Base-by-base conservation (phyloP, 345 rosid species). In the Hirschfeldia incana region DNA sequence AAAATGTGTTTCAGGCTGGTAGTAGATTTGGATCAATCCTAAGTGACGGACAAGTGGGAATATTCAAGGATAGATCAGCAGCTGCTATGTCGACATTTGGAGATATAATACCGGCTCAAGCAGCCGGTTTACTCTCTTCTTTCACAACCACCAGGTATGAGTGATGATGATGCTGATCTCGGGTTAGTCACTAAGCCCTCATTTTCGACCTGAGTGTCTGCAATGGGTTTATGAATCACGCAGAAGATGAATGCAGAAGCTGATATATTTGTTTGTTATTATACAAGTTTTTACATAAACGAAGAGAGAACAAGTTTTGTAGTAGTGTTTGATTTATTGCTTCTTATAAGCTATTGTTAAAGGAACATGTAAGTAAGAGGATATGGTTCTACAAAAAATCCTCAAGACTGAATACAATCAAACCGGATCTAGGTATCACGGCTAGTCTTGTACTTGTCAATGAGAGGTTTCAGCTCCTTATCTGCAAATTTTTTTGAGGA, bases 101-200 rank as follows among this genome's bases (percentile, higher is more conserved):
- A 53, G 99, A 95, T 83, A 94, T 95, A 81, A 83, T 95, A 76
- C 99, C 99, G 6, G 91, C 87, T 64, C 98, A 91, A 79, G 99
- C 99, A 30, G 94, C 97, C 0, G 97, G 98, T 74, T 93, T 95
- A 81, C 98, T 95, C 85, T 95, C 99, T 71, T 95, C 99, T 67
- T 93, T 95, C 82, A 93, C 99, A 4, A 75, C 87, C 37, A 80
- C 87, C 72, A 84, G 93, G 85, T 83, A 87, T 12, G 92, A 90
- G 77, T 84, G 84, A 80, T 86, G 80, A 83, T 70, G 80, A 83
- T 70, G 28, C 9, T 26, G n/a, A 49, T n/a, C 66, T 36, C 74
- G 32, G 62, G 44, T 72, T 74, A 62, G 65, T 27, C 55, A 46
- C 62, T 67, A 15, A 53, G 16, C 65, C 46, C 10, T 71, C 70